Evolutionary conservation across 2,329 filamentous ascomycete species (phyloP).

Genomic region (Fusarium tupiense): DNA sequence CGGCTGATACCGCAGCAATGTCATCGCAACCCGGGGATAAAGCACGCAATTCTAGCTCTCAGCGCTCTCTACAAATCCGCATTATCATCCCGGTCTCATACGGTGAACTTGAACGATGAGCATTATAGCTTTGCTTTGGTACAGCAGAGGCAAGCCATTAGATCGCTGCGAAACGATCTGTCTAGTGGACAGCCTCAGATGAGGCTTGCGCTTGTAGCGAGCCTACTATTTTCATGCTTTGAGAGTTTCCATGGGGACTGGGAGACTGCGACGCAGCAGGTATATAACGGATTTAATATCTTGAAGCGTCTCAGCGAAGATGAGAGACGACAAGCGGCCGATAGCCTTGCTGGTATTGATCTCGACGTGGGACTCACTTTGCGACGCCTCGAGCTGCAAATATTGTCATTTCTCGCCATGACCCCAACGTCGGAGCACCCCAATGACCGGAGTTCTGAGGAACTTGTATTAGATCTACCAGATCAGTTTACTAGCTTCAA

Average conservation of each 20-base stretch:
- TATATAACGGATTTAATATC: background rate
- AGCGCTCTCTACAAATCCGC: background rate
- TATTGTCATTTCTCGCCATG: background rate
- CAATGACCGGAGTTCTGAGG: fast-evolving
- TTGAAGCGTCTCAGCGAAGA: background rate
- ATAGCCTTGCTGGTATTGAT: background rate
- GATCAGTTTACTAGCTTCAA: background rate
- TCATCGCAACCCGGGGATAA: background rate
- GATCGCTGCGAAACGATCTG: background rate
- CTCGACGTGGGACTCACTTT: background rate
- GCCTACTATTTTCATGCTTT: background rate
- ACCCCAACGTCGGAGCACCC: background rate
- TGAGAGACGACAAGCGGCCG: background rate
- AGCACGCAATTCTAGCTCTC: background rate
- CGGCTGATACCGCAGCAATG: background rate
- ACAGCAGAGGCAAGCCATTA: background rate
- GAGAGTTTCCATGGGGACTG: background rate
- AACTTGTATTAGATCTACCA: fast-evolving
- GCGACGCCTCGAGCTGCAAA: background rate
- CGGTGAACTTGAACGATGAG: background rate
- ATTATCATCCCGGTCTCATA: background rate
- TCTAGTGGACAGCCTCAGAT: background rate
- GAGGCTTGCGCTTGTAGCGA: background rate
- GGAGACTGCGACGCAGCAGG: background rate
- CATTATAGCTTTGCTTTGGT: background rate